Evolutionary conservation across 768 basidiomycete genomes (phyloP), one percentile per base, ranked within the genome.

Genomic region (Grammothele lineata): DNA sequence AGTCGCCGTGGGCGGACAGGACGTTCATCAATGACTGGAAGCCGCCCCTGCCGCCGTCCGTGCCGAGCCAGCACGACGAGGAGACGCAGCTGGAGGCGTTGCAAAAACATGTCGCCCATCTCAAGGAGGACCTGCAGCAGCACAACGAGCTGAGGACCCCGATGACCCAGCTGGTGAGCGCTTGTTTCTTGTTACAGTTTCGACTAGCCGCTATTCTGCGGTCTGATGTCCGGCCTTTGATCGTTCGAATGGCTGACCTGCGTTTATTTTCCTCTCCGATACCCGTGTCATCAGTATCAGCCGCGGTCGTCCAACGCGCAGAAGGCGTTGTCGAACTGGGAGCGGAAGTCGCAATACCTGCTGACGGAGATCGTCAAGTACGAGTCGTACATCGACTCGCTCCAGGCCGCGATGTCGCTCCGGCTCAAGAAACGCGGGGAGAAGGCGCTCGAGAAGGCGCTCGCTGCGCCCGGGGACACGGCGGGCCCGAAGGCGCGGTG

Each of bases 341-440:
- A 90, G 68, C 86, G 81, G 62, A 94, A 87, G 62, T 92, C 89
- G 3, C 84, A 90, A 59, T 90, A 90, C 63, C 70, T 98, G 38
- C 74, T 93, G 43, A 80, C 87, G 8, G 95, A 99, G 69, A 89
- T 92, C 34, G 89, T 92, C 62, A 98, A 98, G 65, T 98, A 97
- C 66, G 84, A 91, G 43, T 87, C 88, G 14, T 99, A 99, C 64
- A 85, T 95, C 45, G 92, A 95, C 54, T 89, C 92, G 5, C 75
- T 99, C 24, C 80, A 85, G 62, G 68, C 72, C 4, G 94, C 87
- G 30, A 94, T 93, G 84, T 71, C 73, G 8, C 73, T 95, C 35
- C 82, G 93, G 26, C 70, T 95, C 55, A 91, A 90, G 68, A 91
- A 85, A 64, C 80, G 92, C 44, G 94, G 94, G 24, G 91, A 97